Conservation (phyloP, 208 protist species). For the Acanthamoeba quina region DNA sequence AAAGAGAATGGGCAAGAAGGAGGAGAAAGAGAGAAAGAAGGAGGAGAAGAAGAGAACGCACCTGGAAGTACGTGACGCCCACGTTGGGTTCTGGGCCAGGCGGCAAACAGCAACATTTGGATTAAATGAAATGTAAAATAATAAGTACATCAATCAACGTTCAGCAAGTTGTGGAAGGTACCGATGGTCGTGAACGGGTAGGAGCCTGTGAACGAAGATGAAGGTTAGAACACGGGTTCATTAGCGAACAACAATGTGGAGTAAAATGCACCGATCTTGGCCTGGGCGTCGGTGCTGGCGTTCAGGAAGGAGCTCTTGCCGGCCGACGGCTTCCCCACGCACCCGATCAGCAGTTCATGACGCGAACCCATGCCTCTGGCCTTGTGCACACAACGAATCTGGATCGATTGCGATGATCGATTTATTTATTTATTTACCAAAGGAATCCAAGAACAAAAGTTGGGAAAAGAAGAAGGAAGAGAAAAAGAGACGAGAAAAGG, state of each 20-base stretch:
- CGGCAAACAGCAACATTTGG: no score
- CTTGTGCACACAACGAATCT: no score
- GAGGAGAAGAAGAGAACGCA: background rate
- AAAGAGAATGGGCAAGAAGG: background rate
- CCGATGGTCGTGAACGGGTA: constrained; percentile 87
- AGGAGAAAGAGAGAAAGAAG: no score
- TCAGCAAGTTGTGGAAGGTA: background rate
- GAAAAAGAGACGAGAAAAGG: background rate
- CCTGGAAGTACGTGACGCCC: constrained; percentile 82
- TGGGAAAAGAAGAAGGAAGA: no score
- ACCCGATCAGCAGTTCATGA: constrained; percentile 76
- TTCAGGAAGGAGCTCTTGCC: constrained; percentile 86
- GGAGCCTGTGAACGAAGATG: constrained; percentile 69
- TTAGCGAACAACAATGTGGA: constrained; percentile 18
- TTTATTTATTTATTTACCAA: background rate
- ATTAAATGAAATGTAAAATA: background rate
- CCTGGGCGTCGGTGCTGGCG: constrained; percentile 83
- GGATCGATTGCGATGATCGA: no score
- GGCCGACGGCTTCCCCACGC: constrained; percentile 86
- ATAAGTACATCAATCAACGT: background rate
- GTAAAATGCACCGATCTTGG: constrained; percentile 78
- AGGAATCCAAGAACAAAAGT: no score
- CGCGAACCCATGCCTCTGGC: background rate
- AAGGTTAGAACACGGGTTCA: no score
- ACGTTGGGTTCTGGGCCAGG: constrained; percentile 77